These are phyloP conservation scores for Linnemannia hyalina DNA, from an alignment of 192 early-diverging fungal genomes.

Conservation along the genomic window DNA sequence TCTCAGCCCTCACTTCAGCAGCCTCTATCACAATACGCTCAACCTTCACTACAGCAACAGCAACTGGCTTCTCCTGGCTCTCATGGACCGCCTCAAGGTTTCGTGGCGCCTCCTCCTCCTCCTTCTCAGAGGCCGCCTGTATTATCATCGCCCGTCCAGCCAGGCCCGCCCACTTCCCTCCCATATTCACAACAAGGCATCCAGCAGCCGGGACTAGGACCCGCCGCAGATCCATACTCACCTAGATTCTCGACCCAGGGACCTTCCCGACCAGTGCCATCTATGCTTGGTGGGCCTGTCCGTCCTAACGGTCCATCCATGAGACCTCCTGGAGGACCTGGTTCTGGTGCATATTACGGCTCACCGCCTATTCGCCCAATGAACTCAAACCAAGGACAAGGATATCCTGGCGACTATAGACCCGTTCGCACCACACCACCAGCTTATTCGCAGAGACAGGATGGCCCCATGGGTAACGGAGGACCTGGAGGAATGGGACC, in stretches of 20 bases:
- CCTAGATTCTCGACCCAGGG: conserved; percentile 35
- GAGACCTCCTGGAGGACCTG: conserved; percentile 38
- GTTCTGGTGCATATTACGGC: conserved; percentile 21
- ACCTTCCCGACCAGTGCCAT: conserved; percentile 21
- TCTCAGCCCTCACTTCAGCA: conserved; percentile 19
- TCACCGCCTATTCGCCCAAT: conserved; percentile 38
- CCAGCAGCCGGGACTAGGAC: background rate
- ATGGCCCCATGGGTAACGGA: conserved; percentile 25
- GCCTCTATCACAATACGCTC: conserved; percentile 20
- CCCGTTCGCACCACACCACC: conserved; percentile 14
- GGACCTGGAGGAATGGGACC: conserved; percentile 22
- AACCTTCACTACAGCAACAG: conserved; percentile 17
- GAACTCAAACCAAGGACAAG: conserved; percentile 19
- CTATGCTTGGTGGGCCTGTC: conserved; percentile 23
- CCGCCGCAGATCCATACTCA: conserved; percentile 19
- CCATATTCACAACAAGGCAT: conserved; percentile 38
- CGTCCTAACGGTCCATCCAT: conserved; percentile 32
- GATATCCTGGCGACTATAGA: conserved; percentile 39
- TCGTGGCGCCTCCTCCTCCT: conserved; percentile 11
- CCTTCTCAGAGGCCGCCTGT: conserved; percentile 31
- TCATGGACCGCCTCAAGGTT: conserved; percentile 17
- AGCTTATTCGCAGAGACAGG: conserved; percentile 13
- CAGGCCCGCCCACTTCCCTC: conserved; percentile 17
- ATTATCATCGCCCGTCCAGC: conserved; percentile 26
- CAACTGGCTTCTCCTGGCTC: conserved; percentile 7